Percentiles rank a stretch among this genome's conserved stretches.
Evolutionary conservation across 1,284 basidiomycete species (phyloP).

Genomic region (Malassezia equina): DNA sequence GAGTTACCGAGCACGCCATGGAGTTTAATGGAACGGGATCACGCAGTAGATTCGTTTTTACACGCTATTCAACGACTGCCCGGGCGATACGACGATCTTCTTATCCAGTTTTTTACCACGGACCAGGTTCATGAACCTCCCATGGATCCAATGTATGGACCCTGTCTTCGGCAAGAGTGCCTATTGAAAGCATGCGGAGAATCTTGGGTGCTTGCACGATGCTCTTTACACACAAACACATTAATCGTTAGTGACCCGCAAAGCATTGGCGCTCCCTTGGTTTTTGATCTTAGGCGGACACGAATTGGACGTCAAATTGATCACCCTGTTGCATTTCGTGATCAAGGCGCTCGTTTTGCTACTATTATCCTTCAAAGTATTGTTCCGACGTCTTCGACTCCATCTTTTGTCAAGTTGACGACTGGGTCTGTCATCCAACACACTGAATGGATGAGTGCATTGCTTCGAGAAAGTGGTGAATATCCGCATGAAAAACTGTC

Average conservation of each 20-base stretch:
- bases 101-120: slow-evolving; percentile 5
- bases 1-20: slow-evolving; percentile 5
- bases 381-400: neutral
- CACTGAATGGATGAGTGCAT: slow-evolving; percentile 8
- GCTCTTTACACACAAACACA: slow-evolving; percentile 3
- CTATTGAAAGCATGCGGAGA: neutral
- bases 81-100: neutral
- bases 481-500: neutral
- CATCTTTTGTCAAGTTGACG: neutral
- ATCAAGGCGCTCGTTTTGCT: neutral
- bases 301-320: slow-evolving; percentile 13
- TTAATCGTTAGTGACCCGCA: neutral
- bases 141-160: neutral
- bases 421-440: slow-evolving; percentile 1
- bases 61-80: slow-evolving; percentile 1
- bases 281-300: neutral
- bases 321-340: neutral
- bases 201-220: neutral
- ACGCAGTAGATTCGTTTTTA: slow-evolving; percentile 6
- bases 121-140: neutral
- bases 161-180: slow-evolving; percentile 6
- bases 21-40: slow-evolving; percentile 7
- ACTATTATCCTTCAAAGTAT: slow-evolving; percentile 1
- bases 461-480: slow-evolving; percentile 1
- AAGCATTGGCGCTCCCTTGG: neutral